Conservation (phyloP, 148 eudicot species). For the Silene uniflora region DNA sequence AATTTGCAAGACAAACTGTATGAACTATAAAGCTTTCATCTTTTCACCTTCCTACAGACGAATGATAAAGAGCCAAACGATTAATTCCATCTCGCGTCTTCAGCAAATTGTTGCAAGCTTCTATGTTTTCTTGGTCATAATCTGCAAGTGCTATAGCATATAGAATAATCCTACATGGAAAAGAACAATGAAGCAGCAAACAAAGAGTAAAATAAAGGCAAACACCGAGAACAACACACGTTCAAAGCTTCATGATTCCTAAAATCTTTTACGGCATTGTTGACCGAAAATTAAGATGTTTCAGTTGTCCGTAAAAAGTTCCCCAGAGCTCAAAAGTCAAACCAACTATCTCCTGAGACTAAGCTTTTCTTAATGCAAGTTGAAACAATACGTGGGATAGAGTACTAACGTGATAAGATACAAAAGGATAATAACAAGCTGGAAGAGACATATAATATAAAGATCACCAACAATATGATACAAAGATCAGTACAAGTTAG, state of each 20-base stretch:
- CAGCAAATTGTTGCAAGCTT: conserved; percentile 48
- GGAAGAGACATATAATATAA: too few relatives aligned
- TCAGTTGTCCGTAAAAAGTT: too few relatives aligned
- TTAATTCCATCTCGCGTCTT: conserved; percentile 69
- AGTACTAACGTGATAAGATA: too few relatives aligned
- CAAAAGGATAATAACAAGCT: too few relatives aligned
- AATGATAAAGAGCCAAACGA: conserved; percentile 71
- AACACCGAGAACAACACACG: background rate
- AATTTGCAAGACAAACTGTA: background rate
- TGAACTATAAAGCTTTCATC: background rate
- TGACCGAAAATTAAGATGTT: too few relatives aligned
- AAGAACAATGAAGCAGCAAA: conserved; percentile 10
- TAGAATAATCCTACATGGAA: conserved; percentile 62
- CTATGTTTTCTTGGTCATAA: conserved; percentile 67
- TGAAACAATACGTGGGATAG: too few relatives aligned
- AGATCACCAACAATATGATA: too few relatives aligned
- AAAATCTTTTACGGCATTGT: background rate
- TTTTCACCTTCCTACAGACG: conserved; percentile 76
- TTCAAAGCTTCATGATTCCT: background rate
- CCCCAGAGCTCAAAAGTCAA: too few relatives aligned
- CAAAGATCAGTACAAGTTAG: too few relatives aligned
- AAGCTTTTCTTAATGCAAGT: too few relatives aligned
- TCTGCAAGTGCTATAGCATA: conserved; percentile 82
- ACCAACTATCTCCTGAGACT: too few relatives aligned
- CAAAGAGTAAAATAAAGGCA: background rate